Conservation (phyloP, 805 yeast genomes). For the Sugiyamaella valdiviana region DNA sequence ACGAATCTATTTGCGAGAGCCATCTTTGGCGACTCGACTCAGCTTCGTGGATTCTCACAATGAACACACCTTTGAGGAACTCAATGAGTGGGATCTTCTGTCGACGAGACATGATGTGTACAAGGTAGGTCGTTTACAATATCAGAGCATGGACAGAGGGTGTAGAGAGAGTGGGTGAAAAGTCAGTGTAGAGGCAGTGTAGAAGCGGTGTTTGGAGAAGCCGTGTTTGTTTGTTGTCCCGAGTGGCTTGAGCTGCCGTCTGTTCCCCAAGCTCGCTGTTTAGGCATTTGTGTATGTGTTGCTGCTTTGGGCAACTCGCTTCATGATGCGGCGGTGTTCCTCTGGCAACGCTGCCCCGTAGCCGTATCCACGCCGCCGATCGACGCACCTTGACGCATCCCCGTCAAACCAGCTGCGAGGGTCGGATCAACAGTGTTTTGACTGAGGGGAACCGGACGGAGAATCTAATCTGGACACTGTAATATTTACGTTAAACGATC, state of each 20-base stretch:
- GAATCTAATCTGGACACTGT: no score
- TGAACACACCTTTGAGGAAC: conserved; percentile 29
- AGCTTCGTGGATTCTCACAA: not conserved
- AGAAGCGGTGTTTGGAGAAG: no score
- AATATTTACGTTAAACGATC: no score
- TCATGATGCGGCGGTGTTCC: not conserved
- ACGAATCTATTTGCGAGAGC: not conserved
- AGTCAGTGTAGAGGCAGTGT: no score
- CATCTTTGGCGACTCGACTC: not conserved
- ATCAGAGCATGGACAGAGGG: not conserved
- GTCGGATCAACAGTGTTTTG: not conserved
- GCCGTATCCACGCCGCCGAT: not conserved
- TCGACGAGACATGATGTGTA: conserved; percentile 14
- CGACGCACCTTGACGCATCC: not conserved
- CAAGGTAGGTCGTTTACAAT: no score
- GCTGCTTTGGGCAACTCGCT: not conserved
- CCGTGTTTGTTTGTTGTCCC: not conserved
- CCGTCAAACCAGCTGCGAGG: not conserved
- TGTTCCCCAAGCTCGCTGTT: not conserved
- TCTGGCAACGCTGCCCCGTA: not conserved
- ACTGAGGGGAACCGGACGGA: not conserved
- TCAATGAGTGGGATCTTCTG: conserved; percentile 30
- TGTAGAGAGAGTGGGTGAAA: not conserved
- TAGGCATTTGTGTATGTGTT: not conserved
- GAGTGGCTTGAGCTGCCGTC: not conserved